These are phyloP conservation scores for Dysphania ambrosioides DNA, from an alignment of 148 eudicot genomes.

Conservation along the genomic window DNA sequence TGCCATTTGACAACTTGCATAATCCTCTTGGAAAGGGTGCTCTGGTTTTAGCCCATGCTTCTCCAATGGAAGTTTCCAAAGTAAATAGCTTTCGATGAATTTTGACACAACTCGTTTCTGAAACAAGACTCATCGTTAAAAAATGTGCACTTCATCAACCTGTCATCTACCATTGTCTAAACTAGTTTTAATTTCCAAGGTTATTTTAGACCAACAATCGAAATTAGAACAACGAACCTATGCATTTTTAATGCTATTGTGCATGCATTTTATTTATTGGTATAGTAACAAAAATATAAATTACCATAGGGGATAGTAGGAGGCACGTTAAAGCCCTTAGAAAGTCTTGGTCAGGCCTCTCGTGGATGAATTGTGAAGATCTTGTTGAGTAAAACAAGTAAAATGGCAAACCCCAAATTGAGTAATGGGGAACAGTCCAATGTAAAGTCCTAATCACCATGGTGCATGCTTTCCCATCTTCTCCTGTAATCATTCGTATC, in stretches of 20 bases:
- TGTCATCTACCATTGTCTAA: neutral
- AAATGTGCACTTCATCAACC: neutral
- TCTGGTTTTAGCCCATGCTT: conserved; percentile 81
- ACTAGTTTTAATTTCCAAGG: neutral
- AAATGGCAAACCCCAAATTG: conserved; percentile 91
- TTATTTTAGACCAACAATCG: too few relatives aligned
- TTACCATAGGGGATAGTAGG: conserved; percentile 60
- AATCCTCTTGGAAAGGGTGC: conserved; percentile 86
- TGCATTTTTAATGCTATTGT: too few relatives aligned
- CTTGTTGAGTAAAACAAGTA: conserved; percentile 94
- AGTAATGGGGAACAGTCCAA: conserved; percentile 94
- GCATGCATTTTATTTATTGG: too few relatives aligned
- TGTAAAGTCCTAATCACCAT: conserved; percentile 86
- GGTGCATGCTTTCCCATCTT: conserved; percentile 74
- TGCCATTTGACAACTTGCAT: conserved; percentile 97
- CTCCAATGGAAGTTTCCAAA: conserved; percentile 62
- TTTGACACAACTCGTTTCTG: conserved; percentile 62
- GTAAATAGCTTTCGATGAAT: conserved; percentile 65
- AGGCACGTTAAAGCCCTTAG: conserved; percentile 47
- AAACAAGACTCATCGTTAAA: neutral
- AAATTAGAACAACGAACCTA: neutral
- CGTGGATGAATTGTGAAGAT: conserved; percentile 76
- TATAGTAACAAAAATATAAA: neutral
- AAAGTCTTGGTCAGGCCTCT: conserved; percentile 68
- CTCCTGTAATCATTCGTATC: conserved; percentile 36